Conservation (phyloP, 768 basidiomycete genomes). For the Sporobolomyces roseus region DNA sequence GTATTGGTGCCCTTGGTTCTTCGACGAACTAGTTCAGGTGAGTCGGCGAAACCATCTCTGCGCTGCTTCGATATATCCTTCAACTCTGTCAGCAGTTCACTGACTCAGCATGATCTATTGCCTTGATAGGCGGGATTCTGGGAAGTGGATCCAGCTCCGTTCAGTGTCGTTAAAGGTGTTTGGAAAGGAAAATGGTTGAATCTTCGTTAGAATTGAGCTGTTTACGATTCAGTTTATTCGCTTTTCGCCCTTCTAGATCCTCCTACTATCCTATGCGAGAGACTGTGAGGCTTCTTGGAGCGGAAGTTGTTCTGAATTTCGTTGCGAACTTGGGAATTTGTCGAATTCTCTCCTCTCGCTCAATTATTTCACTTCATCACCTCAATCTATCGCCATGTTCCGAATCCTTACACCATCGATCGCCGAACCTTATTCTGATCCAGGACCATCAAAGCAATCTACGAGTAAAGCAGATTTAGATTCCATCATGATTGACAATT, state of each 20-base stretch:
- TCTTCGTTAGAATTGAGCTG: neutral
- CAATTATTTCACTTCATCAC: neutral
- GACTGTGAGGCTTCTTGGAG: too few relatives aligned
- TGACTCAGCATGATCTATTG: too few relatives aligned
- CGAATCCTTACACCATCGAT: constrained; percentile 1
- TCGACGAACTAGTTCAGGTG: constrained; percentile 12
- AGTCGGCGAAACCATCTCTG: too few relatives aligned
- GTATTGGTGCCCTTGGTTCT: constrained; percentile 2
- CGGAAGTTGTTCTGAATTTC: neutral
- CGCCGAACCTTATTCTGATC: neutral
- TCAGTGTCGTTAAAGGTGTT: neutral
- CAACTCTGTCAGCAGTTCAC: too few relatives aligned
- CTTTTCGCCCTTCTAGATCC: too few relatives aligned
- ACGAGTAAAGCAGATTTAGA: constrained; percentile 5
- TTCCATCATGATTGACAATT: constrained; percentile 13
- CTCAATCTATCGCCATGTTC: neutral
- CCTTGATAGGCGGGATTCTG: constrained; percentile 5
- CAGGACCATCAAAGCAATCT: neutral
- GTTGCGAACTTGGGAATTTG: neutral
- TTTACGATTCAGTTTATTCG: too few relatives aligned
- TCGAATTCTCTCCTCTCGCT: neutral
- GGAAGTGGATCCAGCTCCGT: constrained; percentile 5
- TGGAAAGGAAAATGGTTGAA: constrained; percentile 10
- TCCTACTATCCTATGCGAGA: too few relatives aligned
- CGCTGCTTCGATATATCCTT: too few relatives aligned